These are phyloP conservation scores for Skeletonema potamos DNA, from an alignment of 108 stramenopile species.

Conservation along the genomic window DNA sequence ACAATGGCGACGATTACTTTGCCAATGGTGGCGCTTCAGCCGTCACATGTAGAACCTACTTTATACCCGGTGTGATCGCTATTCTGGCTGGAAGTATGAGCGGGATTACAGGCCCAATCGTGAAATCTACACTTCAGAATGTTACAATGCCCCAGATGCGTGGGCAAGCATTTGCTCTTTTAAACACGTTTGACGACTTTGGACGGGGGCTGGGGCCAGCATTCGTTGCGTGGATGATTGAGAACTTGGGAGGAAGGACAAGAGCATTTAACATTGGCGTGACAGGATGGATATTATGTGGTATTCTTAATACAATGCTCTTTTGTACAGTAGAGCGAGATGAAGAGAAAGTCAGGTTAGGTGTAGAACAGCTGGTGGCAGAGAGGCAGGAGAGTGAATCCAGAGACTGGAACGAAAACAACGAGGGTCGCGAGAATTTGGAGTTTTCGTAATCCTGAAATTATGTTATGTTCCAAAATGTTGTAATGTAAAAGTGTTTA, in stretches of 20 bases:
- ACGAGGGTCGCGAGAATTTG: neutral
- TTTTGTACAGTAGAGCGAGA: conserved; percentile 69
- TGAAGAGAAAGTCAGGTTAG: conserved; percentile 46
- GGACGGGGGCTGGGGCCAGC: conserved; percentile 87
- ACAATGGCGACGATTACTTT: conserved; percentile 14
- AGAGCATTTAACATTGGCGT: conserved; percentile 77
- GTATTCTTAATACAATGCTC: conserved; percentile 64
- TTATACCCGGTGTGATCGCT: conserved; percentile 31
- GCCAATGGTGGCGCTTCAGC: conserved; percentile 6
- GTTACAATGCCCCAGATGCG: conserved; percentile 74
- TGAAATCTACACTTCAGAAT: conserved; percentile 82
- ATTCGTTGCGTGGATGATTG: conserved; percentile 72
- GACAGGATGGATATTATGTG: conserved; percentile 75
- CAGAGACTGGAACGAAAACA: neutral
- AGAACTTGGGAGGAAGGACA: conserved; percentile 52
- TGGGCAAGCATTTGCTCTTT: conserved; percentile 80
- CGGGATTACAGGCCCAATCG: conserved; percentile 74
- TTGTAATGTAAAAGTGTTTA: neutral
- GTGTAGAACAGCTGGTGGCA: conserved; percentile 6
- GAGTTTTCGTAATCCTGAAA: neutral
- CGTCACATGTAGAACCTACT: neutral
- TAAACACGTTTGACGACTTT: conserved; percentile 83
- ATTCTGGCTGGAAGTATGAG: conserved; percentile 56
- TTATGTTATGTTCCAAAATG: neutral
- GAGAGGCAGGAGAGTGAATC: neutral